Percentiles rank a stretch among this genome's conserved stretches.
Evolutionary conservation across 2,329 filamentous ascomycete genomes (phyloP).

Genomic region (Epichloe glyceriae): DNA sequence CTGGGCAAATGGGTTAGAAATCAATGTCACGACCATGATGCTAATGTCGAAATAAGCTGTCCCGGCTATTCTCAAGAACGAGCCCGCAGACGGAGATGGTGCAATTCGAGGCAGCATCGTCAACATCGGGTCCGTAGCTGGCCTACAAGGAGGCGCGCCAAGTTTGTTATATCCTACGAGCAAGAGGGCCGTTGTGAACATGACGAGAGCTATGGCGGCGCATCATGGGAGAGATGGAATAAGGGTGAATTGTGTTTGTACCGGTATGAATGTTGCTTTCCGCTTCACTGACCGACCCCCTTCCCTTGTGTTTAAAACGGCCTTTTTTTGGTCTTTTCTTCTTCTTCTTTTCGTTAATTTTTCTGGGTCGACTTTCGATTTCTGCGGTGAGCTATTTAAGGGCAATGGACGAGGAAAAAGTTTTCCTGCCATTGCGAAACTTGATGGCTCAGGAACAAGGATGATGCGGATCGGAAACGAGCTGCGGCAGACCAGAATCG

Average conservation of each 20-base stretch:
- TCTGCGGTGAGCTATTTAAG: background rate
- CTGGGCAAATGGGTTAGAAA: constrained; percentile 43
- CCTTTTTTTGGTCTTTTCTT: too few species aligned
- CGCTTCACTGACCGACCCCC: too few species aligned
- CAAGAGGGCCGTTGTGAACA: constrained; percentile 36
- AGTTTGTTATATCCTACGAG: constrained; percentile 32
- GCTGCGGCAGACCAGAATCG: background rate
- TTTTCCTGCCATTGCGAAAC: background rate
- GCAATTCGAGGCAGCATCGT: constrained; percentile 38
- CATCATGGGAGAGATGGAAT: background rate
- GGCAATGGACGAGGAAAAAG: background rate
- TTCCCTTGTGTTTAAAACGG: too few species aligned
- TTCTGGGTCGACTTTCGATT: too few species aligned
- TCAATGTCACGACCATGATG: constrained; percentile 55
- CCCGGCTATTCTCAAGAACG: constrained; percentile 44
- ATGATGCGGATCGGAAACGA: background rate
- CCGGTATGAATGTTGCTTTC: constrained; percentile 15
- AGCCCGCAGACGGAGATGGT: constrained; percentile 13
- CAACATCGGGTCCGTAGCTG: constrained; percentile 51
- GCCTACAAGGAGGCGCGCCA: constrained; percentile 32
- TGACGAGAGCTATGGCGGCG: constrained; percentile 36
- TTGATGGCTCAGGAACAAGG: background rate
- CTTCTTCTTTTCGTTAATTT: too few species aligned
- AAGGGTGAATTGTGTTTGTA: constrained; percentile 33
- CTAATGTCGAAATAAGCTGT: constrained; percentile 49